A percentile compares a stretch with the other conserved stretches of the same genome.
phyloP scores from a whole-genome alignment of 2,329 filamentous ascomycete genomes.

The Penicillium psychrosexuale region DNA sequence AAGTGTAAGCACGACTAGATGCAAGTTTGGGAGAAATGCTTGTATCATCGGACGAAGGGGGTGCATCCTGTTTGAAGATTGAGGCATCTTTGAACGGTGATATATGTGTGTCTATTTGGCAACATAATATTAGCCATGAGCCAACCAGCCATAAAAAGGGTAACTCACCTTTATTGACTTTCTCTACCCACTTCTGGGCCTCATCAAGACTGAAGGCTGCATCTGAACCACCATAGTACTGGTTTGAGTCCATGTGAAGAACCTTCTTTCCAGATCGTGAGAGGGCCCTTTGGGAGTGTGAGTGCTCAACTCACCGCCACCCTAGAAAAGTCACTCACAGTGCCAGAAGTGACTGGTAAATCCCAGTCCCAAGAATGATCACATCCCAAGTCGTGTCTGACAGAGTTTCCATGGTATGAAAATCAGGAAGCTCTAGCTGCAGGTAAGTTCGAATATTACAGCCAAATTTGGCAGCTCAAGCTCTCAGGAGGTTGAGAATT shows the following conservation, averaged over 20 bases:
- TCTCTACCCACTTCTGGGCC: conserved; percentile 68
- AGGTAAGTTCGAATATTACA: conserved; percentile 20
- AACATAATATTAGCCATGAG: conserved; percentile 21
- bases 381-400: conserved; percentile 75
- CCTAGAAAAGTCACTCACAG: conserved; percentile 53
- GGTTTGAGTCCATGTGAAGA: conserved; percentile 81
- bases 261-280: conserved; percentile 90
- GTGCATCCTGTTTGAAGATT: conserved; percentile 22
- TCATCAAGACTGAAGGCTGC: conserved; percentile 83
- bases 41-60: background rate
- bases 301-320: conserved; percentile 48
- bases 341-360: conserved; percentile 75
- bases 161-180: conserved; percentile 39
- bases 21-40: conserved; percentile 23
- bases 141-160: conserved; percentile 7
- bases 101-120: conserved; percentile 31
- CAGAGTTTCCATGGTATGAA: conserved; percentile 64
- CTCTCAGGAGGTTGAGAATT: conserved; percentile 23
- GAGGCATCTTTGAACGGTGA: conserved; percentile 42
- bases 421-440: conserved; percentile 17
- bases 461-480: conserved; percentile 13
- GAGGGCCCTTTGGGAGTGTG: conserved; percentile 65
- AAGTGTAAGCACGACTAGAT: conserved; percentile 70
- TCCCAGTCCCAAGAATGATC: conserved; percentile 72
- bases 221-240: conserved; percentile 82